A percentile compares a stretch with the other conserved stretches of the same genome.
These are phyloP conservation scores for Aspergillus novofumigatus DNA, from an alignment of 2,329 filamentous ascomycete species.

Conservation along the genomic window DNA sequence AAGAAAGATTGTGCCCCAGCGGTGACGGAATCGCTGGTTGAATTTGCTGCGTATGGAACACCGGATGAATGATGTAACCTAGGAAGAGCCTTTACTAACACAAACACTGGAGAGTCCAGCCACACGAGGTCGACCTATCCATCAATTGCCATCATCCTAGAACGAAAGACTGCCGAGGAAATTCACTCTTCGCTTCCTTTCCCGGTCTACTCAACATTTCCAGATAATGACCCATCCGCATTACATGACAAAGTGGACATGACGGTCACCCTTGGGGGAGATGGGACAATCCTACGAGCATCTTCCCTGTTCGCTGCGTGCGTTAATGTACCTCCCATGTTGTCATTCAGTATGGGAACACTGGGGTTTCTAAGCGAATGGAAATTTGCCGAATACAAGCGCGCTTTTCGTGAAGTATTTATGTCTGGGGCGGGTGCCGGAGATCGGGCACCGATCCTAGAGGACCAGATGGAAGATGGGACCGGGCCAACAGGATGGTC, in stretches of 20 bases:
- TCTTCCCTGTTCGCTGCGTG: conserved; percentile 82
- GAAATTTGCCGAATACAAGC: conserved; percentile 90
- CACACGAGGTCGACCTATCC: conserved; percentile 79
- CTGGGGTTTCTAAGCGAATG: conserved; percentile 93
- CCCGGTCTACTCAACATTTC: conserved; percentile 60
- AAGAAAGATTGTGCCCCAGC: conserved; percentile 59
- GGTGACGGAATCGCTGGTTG: conserved; percentile 54
- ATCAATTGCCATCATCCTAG: conserved; percentile 75
- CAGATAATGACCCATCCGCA: conserved; percentile 35
- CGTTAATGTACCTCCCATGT: conserved; percentile 76
- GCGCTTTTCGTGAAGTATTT: conserved; percentile 87
- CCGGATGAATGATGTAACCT: background rate
- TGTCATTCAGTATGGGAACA: conserved; percentile 96
- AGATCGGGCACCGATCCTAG: conserved; percentile 41
- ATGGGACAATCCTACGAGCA: conserved; percentile 84
- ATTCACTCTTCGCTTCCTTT: conserved; percentile 69
- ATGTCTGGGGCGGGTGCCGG: conserved; percentile 65
- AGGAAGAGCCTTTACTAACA: background rate
- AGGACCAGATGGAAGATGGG: conserved; percentile 29
- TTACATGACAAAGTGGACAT: conserved; percentile 81
- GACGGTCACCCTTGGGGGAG: conserved; percentile 84
- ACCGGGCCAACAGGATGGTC: conserved; percentile 60
- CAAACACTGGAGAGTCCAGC: conserved; percentile 31
- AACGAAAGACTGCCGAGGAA: conserved; percentile 67
- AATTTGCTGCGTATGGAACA: conserved; percentile 48